These are phyloP conservation scores for Tricholoma flavovirens DNA, from an alignment of 768 basidiomycete genomes.

Conservation along the genomic window DNA sequence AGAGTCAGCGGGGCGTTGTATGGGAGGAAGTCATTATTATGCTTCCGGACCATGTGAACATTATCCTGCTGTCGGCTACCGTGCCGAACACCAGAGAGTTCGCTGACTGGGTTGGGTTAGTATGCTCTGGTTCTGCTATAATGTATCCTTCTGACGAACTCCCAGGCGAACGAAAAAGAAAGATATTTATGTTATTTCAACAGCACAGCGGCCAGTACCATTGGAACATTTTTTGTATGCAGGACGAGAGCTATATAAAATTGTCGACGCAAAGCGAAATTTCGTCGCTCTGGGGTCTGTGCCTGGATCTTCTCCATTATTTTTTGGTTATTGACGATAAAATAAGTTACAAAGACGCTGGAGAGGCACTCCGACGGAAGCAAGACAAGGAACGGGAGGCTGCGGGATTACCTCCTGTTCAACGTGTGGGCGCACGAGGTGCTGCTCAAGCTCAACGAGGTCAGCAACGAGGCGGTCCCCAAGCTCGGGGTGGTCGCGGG, in stretches of 20 bases:
- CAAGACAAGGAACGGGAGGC: constrained; percentile 99
- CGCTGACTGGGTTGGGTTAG: constrained; percentile 98
- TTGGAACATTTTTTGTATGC: constrained; percentile 96
- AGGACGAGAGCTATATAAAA: constrained; percentile 88
- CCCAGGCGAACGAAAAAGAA: constrained; percentile 95
- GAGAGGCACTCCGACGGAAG: constrained; percentile 83
- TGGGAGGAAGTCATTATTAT: constrained; percentile 99
- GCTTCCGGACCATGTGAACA: constrained; percentile 97
- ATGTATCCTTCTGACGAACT: constrained; percentile 4
- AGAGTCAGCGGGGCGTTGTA: constrained; percentile 84
- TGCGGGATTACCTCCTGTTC: constrained; percentile 83
- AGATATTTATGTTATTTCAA: constrained; percentile 98
- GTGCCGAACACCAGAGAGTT: constrained; percentile 98
- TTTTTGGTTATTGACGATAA: not conserved
- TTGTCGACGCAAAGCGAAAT: constrained; percentile 76
- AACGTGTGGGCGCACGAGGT: constrained; percentile 78
- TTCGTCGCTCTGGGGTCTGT: constrained; percentile 68
- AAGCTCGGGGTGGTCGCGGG: constrained; percentile 37
- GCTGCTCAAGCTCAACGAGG: constrained; percentile 52
- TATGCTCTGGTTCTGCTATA: constrained; percentile 3
- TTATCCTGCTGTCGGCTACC: constrained; percentile 94
- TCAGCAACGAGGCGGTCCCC: constrained; percentile 45
- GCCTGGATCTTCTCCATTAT: not conserved
- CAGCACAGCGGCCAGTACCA: constrained; percentile 92
- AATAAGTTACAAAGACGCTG: constrained; percentile 80